Percentiles rank a stretch among this genome's conserved stretches.
Evolutionary conservation across 1,139 yeast species (phyloP).

Genomic region (Pichia sp.): DNA sequence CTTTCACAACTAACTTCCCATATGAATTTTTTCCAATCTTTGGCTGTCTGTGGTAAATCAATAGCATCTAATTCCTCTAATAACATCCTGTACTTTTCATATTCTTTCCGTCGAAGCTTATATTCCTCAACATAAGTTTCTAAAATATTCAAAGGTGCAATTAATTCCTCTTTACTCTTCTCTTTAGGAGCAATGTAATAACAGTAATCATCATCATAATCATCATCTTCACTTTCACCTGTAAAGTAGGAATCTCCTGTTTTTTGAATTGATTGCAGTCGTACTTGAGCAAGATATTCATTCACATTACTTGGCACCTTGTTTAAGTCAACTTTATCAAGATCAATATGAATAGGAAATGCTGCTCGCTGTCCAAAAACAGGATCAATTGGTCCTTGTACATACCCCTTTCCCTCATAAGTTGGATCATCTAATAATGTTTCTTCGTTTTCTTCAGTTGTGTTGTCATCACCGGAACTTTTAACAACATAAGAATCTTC

Average conservation of each 20-base stretch:
- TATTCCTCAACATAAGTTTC: conserved; percentile 16
- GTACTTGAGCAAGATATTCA: conserved; percentile 27
- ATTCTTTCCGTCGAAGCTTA: conserved; percentile 12
- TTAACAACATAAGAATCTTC: not conserved
- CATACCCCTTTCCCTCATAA: conserved; percentile 9
- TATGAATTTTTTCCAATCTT: conserved; percentile 27
- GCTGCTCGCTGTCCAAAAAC: conserved; percentile 37
- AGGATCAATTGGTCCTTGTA: conserved; percentile 33
- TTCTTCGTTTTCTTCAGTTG: not conserved
- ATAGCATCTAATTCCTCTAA: conserved; percentile 24
- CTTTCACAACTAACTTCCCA: conserved; percentile 25
- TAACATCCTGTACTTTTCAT: conserved; percentile 16
- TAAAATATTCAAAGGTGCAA: not conserved
- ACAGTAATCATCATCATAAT: conserved; percentile 2
- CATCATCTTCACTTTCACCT: conserved; percentile 6
- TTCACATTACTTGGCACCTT: conserved; percentile 21
- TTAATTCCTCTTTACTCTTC: not conserved
- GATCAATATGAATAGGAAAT: conserved; percentile 30
- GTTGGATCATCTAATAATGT: too few relatives aligned
- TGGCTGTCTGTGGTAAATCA: conserved; percentile 25
- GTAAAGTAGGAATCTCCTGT: conserved; percentile 2
- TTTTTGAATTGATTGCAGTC: conserved; percentile 20
- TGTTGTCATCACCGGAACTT: not conserved
- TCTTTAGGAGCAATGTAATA: not conserved
- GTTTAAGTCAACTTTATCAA: conserved; percentile 12